Evolutionary conservation across 306 rosid genomes (phyloP), one percentile per base, ranked within the genome.

Genomic region (Spatholobus suberectus): DNA sequence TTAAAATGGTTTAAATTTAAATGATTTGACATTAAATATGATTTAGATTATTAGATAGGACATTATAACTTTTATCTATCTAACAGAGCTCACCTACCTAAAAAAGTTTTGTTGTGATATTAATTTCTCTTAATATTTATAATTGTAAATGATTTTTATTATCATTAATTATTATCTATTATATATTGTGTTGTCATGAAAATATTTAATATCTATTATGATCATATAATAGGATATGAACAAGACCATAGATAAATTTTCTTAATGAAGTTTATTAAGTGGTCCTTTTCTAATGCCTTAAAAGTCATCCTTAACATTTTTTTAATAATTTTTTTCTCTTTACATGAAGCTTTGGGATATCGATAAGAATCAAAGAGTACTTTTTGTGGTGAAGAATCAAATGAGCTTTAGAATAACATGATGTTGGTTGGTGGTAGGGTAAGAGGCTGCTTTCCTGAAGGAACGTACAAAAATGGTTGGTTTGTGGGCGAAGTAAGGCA

Each of bases 341-440:
- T 8, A 1, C 12, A 43, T 70, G 15, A 12, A 41, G 26, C 21
- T 24, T 15, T 71, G 54, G 40, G 24, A 43, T 14, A 43, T 63
- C 13, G 0, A 63, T 61, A 24, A 26, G 68, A 61, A 59, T 59
- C 1, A 61, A 61, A 13, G 70, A 18, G 23, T 17, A 63, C 5
- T 65, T 1, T 8, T 55, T 59, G 8, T 47, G 44, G 27, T 47
- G 32, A 32, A 63, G 72, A 84, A 67, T 59, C 8, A 51, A 32
- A 67, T n/a, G 43, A 46, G 41, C 58, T 46, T 54, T 66, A 54
- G 46, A 61, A 78, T 74, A 67, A 82, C 62, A 49, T 78, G 82
- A 74, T 6, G 51, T 46, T 41, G 77, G 86, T 82, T 67, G 87
- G 78, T 18, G 70, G 72, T 59, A 58, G 84, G 44, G 11, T 78